A percentile compares a stretch with the other conserved stretches of the same genome.
Evolutionary conservation across 2,329 filamentous ascomycete genomes (phyloP).

Genomic region (Claviceps sp.): DNA sequence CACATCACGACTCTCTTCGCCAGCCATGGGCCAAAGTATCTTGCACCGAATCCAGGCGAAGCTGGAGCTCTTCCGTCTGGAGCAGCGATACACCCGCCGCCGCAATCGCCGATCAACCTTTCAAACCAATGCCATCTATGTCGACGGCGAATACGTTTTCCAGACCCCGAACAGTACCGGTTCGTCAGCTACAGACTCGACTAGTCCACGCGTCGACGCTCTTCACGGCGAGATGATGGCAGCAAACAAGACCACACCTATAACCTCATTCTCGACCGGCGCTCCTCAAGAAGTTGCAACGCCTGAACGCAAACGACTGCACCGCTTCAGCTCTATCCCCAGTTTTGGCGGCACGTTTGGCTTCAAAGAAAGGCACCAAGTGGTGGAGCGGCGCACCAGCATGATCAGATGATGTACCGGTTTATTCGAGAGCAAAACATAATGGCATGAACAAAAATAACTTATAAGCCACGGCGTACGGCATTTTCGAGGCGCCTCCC

Average conservation of each 20-base stretch:
- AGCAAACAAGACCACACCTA: conserved; percentile 11
- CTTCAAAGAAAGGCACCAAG: conserved; percentile 19
- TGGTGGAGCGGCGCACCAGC: conserved; percentile 29
- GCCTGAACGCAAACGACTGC: conserved; percentile 34
- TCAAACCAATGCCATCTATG: conserved; percentile 77
- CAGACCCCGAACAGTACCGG: conserved; percentile 47
- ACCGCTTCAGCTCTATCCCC: conserved; percentile 43
- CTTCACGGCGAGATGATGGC: conserved; percentile 21
- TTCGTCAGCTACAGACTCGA: conserved; percentile 34
- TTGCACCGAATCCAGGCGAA: conserved; percentile 50
- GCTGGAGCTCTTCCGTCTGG: conserved; percentile 85
- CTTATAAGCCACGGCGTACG: not conserved
- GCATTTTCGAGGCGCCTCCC: not conserved
- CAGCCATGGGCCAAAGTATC: conserved; percentile 35
- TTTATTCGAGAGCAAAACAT: not conserved
- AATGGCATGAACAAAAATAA: not conserved
- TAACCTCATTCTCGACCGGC: conserved; percentile 10
- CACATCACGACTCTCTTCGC: conserved; percentile 5
- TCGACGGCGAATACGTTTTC: conserved; percentile 92
- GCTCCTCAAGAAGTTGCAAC: conserved; percentile 13
- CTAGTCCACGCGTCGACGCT: conserved; percentile 21
- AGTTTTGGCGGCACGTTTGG: conserved; percentile 31
- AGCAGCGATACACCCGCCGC: conserved; percentile 86
- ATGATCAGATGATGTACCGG: conserved; percentile 19
- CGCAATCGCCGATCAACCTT: conserved; percentile 79